These are phyloP conservation scores for Colletotrichum higginsianum DNA, from an alignment of 2,329 filamentous ascomycete species.

Conservation along the genomic window DNA sequence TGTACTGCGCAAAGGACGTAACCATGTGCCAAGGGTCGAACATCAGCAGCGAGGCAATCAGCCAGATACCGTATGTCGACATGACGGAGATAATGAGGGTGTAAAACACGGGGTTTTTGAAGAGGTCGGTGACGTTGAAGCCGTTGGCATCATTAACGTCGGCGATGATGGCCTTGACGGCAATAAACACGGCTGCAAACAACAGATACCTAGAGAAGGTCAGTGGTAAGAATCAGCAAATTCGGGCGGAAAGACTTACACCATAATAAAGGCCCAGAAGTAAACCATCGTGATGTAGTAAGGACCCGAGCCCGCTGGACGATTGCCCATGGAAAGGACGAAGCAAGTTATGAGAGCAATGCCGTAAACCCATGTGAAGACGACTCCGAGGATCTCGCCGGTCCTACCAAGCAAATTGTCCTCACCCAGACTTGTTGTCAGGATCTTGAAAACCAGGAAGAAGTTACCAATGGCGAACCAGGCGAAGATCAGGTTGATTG, in stretches of 20 bases:
- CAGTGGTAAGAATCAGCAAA: conserved; percentile 39
- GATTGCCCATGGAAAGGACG: conserved; percentile 92
- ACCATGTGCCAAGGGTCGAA: conserved; percentile 99
- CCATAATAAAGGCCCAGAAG: conserved; percentile 97
- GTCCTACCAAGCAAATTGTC: conserved; percentile 79
- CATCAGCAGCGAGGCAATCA: conserved; percentile 92
- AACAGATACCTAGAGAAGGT: conserved; percentile 78
- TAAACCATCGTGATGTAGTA: conserved; percentile 98
- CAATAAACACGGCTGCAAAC: conserved; percentile 96
- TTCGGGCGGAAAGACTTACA: conserved; percentile 66
- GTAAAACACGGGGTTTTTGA: conserved; percentile 91
- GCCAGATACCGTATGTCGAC: conserved; percentile 94
- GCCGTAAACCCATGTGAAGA: conserved; percentile 97
- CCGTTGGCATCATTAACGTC: conserved; percentile 73
- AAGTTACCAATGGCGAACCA: conserved; percentile 99
- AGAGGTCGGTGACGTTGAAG: conserved; percentile 81
- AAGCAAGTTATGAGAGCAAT: conserved; percentile 95
- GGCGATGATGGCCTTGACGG: conserved; percentile 84
- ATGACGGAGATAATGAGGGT: conserved; percentile 93
- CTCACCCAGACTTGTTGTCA: conserved; percentile 87
- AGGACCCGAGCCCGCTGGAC: conserved; percentile 92
- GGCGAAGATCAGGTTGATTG: conserved; percentile 96
- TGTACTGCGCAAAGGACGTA: conserved; percentile 94
- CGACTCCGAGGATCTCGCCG: conserved; percentile 85
- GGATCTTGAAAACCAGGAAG: conserved; percentile 98